Evolutionary conservation across 169 alveolate genomes (phyloP).

Genomic region (Plasmodium yoelii): DNA sequence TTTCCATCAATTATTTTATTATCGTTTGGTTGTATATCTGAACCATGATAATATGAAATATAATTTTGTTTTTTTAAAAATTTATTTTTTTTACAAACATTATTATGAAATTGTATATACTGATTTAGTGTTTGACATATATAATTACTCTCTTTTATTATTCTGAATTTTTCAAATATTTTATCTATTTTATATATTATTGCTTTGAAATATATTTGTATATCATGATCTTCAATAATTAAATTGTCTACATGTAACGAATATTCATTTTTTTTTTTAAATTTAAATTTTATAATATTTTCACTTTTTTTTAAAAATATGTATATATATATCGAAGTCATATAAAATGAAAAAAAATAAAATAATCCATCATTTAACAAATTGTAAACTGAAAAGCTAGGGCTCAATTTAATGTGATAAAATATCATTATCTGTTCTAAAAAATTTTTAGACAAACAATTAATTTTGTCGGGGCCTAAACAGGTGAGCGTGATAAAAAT

Average conservation of each 20-base stretch:
- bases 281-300: slow-evolving; percentile 21
- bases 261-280: neutral
- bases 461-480: slow-evolving; percentile 8
- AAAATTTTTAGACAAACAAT: neutral
- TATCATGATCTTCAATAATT: slow-evolving; percentile 35
- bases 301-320: slow-evolving; percentile 50
- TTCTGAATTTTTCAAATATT: slow-evolving; percentile 36
- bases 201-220: slow-evolving; percentile 39
- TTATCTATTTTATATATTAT: slow-evolving; percentile 48
- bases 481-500: neutral
- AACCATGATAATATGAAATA: neutral
- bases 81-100: slow-evolving; percentile 5
- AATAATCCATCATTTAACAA: slow-evolving; percentile 14
- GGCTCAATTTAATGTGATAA: slow-evolving; percentile 42
- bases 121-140: slow-evolving; percentile 26
- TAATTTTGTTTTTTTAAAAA: neutral
- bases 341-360: slow-evolving; percentile 37
- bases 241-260: slow-evolving; percentile 29
- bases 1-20: too few species aligned
- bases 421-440: slow-evolving; percentile 19
- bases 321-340: slow-evolving; percentile 46
- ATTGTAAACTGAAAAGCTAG: slow-evolving; percentile 20
- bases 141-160: slow-evolving; percentile 25
- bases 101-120: slow-evolving; percentile 31
- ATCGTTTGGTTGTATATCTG: too few species aligned